These are phyloP conservation scores for Monilinia fructigena DNA, from an alignment of 2,329 filamentous ascomycete genomes.

Conservation along the genomic window DNA sequence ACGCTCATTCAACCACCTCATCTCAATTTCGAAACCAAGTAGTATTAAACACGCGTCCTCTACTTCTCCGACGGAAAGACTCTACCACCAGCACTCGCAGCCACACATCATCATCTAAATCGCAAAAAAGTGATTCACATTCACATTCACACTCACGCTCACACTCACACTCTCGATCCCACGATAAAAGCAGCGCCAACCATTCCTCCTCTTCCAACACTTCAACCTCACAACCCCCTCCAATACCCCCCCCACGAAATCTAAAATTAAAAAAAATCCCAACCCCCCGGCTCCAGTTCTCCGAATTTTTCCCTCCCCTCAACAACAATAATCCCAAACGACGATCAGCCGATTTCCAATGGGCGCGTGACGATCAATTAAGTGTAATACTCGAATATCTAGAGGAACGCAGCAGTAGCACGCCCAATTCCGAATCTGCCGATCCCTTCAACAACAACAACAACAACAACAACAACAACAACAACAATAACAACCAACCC, in stretches of 20 bases:
- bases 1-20: slow-evolving; percentile 1
- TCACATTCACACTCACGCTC: too few relatives aligned
- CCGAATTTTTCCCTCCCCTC: slow-evolving; percentile 8
- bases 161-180: neutral
- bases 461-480: neutral
- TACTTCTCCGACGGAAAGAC: neutral
- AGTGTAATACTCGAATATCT: slow-evolving; percentile 33
- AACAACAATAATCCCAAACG: slow-evolving; percentile 19
- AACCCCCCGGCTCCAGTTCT: neutral
- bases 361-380: slow-evolving; percentile 35
- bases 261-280: slow-evolving; percentile 3
- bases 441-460: slow-evolving; percentile 8
- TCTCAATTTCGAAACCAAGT: neutral
- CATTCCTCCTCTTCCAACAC: neutral
- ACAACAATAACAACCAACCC: neutral
- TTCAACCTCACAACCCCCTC: neutral
- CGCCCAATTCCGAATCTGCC: neutral
- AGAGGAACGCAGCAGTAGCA: slow-evolving; percentile 23
- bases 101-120: neutral
- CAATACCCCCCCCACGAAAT: neutral
- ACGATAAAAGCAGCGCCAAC: neutral
- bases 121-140: neutral
- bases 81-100: neutral
- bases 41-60: slow-evolving; percentile 1
- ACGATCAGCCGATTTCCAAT: slow-evolving; percentile 25